Evolutionary conservation across 176 grass and related monocot genomes (phyloP), one percentile per base, ranked within the genome.

Genomic region (Juncus inflexus): DNA sequence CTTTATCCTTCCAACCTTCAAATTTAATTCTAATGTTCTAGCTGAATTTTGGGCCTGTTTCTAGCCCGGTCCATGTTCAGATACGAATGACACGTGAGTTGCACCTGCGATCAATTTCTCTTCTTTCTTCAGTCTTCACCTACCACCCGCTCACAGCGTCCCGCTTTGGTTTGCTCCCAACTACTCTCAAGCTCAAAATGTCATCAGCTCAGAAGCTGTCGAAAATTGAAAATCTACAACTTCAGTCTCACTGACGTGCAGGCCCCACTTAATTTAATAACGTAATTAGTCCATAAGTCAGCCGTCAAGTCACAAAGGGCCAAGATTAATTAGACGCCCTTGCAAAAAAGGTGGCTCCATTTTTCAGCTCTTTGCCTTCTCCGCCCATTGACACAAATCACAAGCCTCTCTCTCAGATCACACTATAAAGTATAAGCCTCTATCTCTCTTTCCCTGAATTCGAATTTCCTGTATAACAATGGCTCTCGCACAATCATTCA

Each of bases 401-500:
- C 42, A 50, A 58, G 6, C 1, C 19, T 28, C 28, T 52, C 12
- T 55, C 65, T 55, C 65, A 69, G 45, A 54, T 51, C 65, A 64
- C 61, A n/a, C 42, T 70, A 60, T 78, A 54, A 38, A 12, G n/a
- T n/a, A n/a, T n/a, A n/a, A n/a, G n/a, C 49, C 40, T 3, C 4
- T 10, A 10, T 63, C 75, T 5, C 47, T 38, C 9, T 39, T 37
- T 58, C 14, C 54, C 51, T 39, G 35, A 13, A 53, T 12, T n/a
- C 7, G 16, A 56, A 52, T 65, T 58, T 9, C 51, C 64, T 5
- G 3, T 81, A 76, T 77, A 78, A 71, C 39, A 70, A 79, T 70
- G 75, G 54, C 7, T 49, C 65, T 72, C 69, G 85, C 76, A 68
- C 79, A 75, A 15, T 75, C 61, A 2, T 47, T 68, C 81, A 47